phyloP scores from a whole-genome alignment of 2,329 filamentous ascomycete species.

The Aciculosporium take region DNA sequence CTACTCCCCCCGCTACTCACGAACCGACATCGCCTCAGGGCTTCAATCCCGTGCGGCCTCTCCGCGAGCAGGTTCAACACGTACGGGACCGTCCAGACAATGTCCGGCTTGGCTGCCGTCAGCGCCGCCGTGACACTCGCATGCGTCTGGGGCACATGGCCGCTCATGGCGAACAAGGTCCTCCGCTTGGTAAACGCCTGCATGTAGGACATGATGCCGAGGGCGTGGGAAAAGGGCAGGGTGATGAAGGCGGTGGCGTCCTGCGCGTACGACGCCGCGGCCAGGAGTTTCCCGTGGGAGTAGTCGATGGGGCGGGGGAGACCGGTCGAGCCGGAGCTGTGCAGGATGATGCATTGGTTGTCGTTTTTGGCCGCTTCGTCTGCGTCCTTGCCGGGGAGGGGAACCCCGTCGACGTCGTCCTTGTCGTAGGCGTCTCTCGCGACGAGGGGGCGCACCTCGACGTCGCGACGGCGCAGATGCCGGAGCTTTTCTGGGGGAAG shows the following conservation, averaged over 20 bases:
- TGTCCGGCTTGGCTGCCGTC: constrained; percentile 28
- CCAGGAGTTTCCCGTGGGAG: constrained; percentile 34
- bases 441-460: not conserved
- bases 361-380: not conserved
- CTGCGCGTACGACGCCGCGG: constrained; percentile 27
- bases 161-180: constrained; percentile 38
- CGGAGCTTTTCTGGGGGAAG: not conserved
- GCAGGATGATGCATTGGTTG: constrained; percentile 1
- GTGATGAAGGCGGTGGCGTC: constrained; percentile 36
- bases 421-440: not conserved
- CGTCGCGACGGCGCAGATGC: not conserved
- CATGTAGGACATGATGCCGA: constrained; percentile 41
- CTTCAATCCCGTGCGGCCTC: constrained; percentile 34
- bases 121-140: constrained; percentile 31
- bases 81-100: constrained; percentile 48
- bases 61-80: constrained; percentile 47
- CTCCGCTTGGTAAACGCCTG: constrained; percentile 35
- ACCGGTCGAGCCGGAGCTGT: constrained; percentile 37
- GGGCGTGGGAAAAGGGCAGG: constrained; percentile 43
- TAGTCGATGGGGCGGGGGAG: constrained; percentile 49
- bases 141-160: constrained; percentile 37
- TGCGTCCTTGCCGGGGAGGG: too few species aligned
- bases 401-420: not conserved
- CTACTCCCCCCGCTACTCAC: constrained; percentile 42
- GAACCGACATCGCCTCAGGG: constrained; percentile 29